phyloP scores from a whole-genome alignment of 208 protist genomes.

The Spironucleus salmonicida region DNA sequence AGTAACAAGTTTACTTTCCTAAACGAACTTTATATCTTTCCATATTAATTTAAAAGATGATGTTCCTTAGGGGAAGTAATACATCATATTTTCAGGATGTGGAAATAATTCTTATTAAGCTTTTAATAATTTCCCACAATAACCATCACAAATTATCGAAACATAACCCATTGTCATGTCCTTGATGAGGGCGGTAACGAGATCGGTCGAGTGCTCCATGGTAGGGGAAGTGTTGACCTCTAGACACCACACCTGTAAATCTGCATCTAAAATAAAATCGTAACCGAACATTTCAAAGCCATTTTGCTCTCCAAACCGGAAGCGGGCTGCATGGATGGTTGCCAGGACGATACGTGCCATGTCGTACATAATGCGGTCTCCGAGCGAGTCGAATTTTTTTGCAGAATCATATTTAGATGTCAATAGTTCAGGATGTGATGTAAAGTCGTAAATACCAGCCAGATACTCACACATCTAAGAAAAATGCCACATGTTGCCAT shows the following conservation, averaged over 20 bases:
- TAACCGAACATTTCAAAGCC: slow-evolving; percentile 42
- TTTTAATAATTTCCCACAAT: not conserved
- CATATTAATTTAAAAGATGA: no score
- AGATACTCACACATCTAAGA: not conserved
- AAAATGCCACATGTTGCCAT: slow-evolving; percentile 43
- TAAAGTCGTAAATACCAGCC: not conserved
- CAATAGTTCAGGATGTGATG: not conserved
- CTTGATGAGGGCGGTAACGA: slow-evolving; percentile 37
- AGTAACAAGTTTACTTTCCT: no score
- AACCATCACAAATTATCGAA: not conserved
- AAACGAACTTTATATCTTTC: no score
- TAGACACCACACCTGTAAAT: slow-evolving; percentile 37
- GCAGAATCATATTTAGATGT: no score
- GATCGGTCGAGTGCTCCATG: slow-evolving; percentile 36
- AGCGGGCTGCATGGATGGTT: not conserved
- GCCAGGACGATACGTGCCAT: slow-evolving; percentile 17
- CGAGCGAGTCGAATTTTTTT: slow-evolving; percentile 30
- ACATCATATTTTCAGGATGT: no score
- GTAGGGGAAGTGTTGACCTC: slow-evolving; percentile 44
- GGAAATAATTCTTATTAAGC: not conserved
- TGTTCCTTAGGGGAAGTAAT: no score
- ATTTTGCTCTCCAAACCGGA: slow-evolving; percentile 23
- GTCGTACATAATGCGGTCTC: slow-evolving; percentile 27
- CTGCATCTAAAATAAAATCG: slow-evolving; percentile 44
- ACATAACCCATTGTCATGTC: slow-evolving; percentile 21